Conservation (phyloP, 805 yeast species). For the Millerozyma miso region DNA sequence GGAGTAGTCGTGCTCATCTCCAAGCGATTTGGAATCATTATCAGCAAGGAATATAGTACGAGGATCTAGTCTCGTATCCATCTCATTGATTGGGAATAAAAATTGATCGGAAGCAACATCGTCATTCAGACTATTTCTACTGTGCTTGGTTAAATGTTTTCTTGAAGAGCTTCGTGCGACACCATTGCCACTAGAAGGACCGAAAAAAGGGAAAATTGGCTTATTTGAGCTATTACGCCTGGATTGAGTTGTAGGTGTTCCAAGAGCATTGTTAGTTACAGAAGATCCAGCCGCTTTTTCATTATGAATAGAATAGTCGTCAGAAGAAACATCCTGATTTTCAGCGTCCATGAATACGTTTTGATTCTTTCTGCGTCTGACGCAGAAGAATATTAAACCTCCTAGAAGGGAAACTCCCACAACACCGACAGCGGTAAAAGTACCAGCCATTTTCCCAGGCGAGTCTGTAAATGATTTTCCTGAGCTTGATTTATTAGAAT, state of each 20-base stretch:
- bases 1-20: slow-evolving; percentile 32
- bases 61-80: slow-evolving; percentile 23
- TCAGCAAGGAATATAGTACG: slow-evolving; percentile 22
- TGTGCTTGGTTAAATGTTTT: slow-evolving; percentile 21
- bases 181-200: slow-evolving; percentile 12
- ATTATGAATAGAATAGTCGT: slow-evolving; percentile 20
- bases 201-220: slow-evolving; percentile 27
- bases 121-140: slow-evolving; percentile 7
- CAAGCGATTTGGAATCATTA: slow-evolving; percentile 25
- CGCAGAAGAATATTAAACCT: slow-evolving; percentile 39
- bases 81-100: slow-evolving; percentile 34
- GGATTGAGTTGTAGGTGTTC: slow-evolving; percentile 8
- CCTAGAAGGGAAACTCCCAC: slow-evolving; percentile 45
- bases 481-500: slow-evolving; percentile 3
- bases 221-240: slow-evolving; percentile 34
- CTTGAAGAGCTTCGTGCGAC: slow-evolving; percentile 26
- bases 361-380: slow-evolving; percentile 14
- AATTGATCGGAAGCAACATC: slow-evolving; percentile 8
- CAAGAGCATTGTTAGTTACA: slow-evolving; percentile 6
- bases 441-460: slow-evolving; percentile 81
- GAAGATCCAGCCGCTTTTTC: slow-evolving; percentile 12
- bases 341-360: slow-evolving; percentile 37
- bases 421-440: slow-evolving; percentile 75
- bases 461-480: slow-evolving; percentile 52
- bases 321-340: slow-evolving; percentile 29